Evolutionary conservation across 441 rosid genomes (phyloP).

Genomic region (Gossypium gossypioides): DNA sequence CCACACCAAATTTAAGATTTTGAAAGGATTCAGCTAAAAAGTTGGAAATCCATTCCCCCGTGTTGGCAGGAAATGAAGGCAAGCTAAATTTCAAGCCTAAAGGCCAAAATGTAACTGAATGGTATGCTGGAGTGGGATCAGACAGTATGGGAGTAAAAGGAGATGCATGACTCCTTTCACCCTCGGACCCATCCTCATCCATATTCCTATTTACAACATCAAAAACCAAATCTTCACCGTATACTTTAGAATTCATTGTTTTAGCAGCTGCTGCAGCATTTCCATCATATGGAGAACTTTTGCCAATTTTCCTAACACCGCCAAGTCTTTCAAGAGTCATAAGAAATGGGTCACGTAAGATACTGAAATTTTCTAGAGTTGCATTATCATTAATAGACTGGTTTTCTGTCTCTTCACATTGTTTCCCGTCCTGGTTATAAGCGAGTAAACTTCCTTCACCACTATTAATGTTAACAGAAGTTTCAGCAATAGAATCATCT

Average conservation of each 20-base stretch:
- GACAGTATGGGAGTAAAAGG: slow-evolving; percentile 28
- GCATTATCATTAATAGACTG: slow-evolving; percentile 19
- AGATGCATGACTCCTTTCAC: slow-evolving; percentile 24
- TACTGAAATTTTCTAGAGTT: slow-evolving; percentile 23
- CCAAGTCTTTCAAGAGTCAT: slow-evolving; percentile 39
- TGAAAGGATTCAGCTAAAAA: slow-evolving; percentile 34
- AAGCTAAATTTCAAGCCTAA: slow-evolving; percentile 21
- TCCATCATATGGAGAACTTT: slow-evolving; percentile 25
- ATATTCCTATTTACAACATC: slow-evolving; percentile 22
- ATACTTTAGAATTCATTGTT: slow-evolving; percentile 18
- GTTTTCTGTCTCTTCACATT: slow-evolving; percentile 19
- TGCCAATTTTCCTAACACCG: slow-evolving; percentile 27
- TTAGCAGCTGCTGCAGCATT: slow-evolving; percentile 23
- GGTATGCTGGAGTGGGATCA: slow-evolving; percentile 27
- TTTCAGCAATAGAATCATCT: slow-evolving; percentile 23
- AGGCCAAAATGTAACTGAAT: slow-evolving; percentile 28
- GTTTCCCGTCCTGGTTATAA: slow-evolving; percentile 23
- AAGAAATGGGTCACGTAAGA: slow-evolving; percentile 53
- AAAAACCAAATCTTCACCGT: slow-evolving; percentile 23
- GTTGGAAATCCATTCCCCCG: slow-evolving; percentile 28
- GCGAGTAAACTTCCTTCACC: slow-evolving; percentile 25
- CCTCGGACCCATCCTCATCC: slow-evolving; percentile 24
- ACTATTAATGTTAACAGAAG: slow-evolving; percentile 14
- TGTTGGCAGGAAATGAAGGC: slow-evolving; percentile 29
- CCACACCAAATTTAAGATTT: slow-evolving; percentile 34